Evolutionary conservation across 768 basidiomycete genomes (phyloP), one percentile per base, ranked within the genome.

Genomic region (Candolleomyces aberdarensis): DNA sequence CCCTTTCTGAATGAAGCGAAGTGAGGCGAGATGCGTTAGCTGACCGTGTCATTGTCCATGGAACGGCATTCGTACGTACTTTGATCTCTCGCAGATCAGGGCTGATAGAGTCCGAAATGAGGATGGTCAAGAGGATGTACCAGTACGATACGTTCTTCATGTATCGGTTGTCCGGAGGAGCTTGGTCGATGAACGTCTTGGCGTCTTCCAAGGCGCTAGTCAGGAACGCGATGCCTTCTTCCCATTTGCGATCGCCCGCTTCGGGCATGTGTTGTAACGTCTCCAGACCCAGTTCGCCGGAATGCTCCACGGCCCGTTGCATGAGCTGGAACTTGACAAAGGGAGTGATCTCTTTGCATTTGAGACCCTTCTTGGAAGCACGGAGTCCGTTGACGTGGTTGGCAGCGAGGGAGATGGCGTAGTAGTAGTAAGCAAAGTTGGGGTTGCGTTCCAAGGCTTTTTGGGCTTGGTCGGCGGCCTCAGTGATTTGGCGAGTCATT

Each of bases 301-400:
- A 85, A 63, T 85, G 84, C 64, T 83, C 82, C 3, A 85, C 80
- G 0, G 85, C 83, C n/a, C 87, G 81, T 63, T 85, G 83, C 72
- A 85, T 76, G 67, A 88, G 69, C 67, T 80, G 80, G 59, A 78
- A 80, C 47, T 78, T 78, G 6, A 89, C 69, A 61, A 87, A 89
- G 3, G 82, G 78, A 14, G 85, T 80, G 14, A 76, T 79, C 15
- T 75, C 68, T 61, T 77, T 78, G 73, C 83, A 82, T 66, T 84
- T 86, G 65, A 88, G 62, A 1, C 87, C 87, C 66, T 88, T 84
- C 76, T 88, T 88, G 62, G 85, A 82, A 0, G 80, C 84, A 8
- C 84, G 79, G 26, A 89, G 74, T 1, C 84, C 86, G n/a, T 78
- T 75, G 6, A 77, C 74, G 44, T 73, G 67, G 61, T 87, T 76